A percentile compares a stretch with the other conserved stretches of the same genome.
phyloP scores from a whole-genome alignment of 768 basidiomycete species.

The Russula brevipes region DNA sequence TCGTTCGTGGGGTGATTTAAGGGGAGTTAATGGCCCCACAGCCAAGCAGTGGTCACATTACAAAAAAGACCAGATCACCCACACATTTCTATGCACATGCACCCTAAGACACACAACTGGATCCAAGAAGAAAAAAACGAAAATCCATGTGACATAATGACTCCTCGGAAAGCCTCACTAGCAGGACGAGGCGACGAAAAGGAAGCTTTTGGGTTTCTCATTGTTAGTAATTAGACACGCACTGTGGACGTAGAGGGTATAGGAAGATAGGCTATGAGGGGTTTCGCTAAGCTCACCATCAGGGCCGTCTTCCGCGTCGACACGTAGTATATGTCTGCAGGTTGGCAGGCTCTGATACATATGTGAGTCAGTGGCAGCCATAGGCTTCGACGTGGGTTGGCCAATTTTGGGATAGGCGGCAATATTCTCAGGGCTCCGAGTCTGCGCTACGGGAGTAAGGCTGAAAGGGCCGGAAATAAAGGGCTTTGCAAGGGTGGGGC shows the following conservation, averaged over 20 bases:
- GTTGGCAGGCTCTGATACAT: conserved; percentile 29
- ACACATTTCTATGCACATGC: too few relatives aligned
- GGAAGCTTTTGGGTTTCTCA: too few relatives aligned
- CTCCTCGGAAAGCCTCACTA: too few relatives aligned
- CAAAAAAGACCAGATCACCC: too few relatives aligned
- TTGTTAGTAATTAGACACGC: background rate
- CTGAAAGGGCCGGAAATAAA: conserved; percentile 35
- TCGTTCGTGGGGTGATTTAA: too few relatives aligned
- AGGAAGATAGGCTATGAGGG: conserved; percentile 53
- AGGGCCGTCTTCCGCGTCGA: conserved; percentile 74
- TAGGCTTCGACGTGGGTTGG: conserved; percentile 30
- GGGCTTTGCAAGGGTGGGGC: conserved; percentile 29
- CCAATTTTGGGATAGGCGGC: conserved; percentile 40
- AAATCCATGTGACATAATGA: too few relatives aligned
- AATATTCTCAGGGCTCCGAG: conserved; percentile 37
- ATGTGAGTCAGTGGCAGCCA: conserved; percentile 25
- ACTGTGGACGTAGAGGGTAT: background rate
- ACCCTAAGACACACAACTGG: too few relatives aligned
- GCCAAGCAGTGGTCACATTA: too few relatives aligned
- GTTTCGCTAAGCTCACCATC: conserved; percentile 78
- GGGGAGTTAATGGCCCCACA: too few relatives aligned
- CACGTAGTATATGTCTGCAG: conserved; percentile 45
- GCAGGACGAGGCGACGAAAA: too few relatives aligned
- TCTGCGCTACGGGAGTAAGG: conserved; percentile 31
- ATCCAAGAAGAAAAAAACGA: too few relatives aligned